phyloP scores from a whole-genome alignment of 1,284 basidiomycete species.

The Polyporus tsugae region DNA sequence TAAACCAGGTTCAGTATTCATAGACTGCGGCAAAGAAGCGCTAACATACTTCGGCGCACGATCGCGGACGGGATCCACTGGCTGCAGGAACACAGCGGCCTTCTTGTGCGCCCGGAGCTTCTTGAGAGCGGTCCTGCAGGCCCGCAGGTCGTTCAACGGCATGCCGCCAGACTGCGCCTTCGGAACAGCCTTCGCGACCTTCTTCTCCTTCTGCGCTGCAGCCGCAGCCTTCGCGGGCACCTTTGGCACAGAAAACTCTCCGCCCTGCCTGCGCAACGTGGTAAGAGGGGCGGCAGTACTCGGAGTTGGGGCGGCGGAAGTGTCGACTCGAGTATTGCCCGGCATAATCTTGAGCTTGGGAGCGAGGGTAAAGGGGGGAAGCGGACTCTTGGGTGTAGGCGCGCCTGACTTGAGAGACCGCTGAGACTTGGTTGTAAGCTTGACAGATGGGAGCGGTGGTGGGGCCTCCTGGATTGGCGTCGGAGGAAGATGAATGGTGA shows the following conservation, averaged over 20 bases:
- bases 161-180: conserved; percentile 87
- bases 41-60: conserved; percentile 79
- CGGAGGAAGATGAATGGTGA: conserved; percentile 84
- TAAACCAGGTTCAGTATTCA: conserved; percentile 41
- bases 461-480: conserved; percentile 74
- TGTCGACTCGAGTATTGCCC: conserved; percentile 40
- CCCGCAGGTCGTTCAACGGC: conserved; percentile 81
- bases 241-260: conserved; percentile 35
- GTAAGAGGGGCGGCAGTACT: conserved; percentile 36
- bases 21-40: not conserved
- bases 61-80: conserved; percentile 91
- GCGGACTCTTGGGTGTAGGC: conserved; percentile 53
- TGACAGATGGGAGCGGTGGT: conserved; percentile 61
- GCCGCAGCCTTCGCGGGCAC: conserved; percentile 43
- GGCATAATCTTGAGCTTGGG: conserved; percentile 65
- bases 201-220: conserved; percentile 37
- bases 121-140: conserved; percentile 83
- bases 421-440: conserved; percentile 53
- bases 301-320: conserved; percentile 16
- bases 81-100: conserved; percentile 80
- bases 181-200: conserved; percentile 56
- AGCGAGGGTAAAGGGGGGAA: conserved; percentile 51
- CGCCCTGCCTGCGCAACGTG: conserved; percentile 20
- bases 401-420: conserved; percentile 51
- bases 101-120: conserved; percentile 82